Conservation (phyloP, 176 grass and related monocot genomes). For the Hyparrhenia diplandra region DNA sequence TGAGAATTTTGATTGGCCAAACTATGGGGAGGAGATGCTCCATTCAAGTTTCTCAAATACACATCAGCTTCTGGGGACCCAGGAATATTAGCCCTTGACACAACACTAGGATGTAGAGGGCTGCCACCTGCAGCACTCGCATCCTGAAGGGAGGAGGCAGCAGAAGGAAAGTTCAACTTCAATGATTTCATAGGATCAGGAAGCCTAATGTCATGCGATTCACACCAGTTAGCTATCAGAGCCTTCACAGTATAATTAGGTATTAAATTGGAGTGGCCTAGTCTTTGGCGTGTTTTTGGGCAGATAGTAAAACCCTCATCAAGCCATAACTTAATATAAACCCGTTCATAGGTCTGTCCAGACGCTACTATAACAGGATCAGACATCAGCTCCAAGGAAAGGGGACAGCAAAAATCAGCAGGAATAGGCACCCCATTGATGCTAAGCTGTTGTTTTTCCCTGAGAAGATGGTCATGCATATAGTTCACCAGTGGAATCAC, state of each 20-base stretch:
- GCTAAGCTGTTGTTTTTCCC: conserved; percentile 72
- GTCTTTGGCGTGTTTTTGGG: conserved; percentile 84
- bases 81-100: conserved; percentile 37
- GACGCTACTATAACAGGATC: conserved; percentile 98
- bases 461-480: conserved; percentile 70
- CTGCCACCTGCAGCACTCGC: conserved; percentile 32
- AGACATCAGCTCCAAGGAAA: conserved; percentile 92
- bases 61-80: conserved; percentile 56
- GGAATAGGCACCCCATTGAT: conserved; percentile 91
- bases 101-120: conserved; percentile 49
- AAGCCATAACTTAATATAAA: conserved; percentile 91
- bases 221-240: conserved; percentile 99
- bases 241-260: conserved; percentile 99
- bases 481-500: conserved; percentile 61
- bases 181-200: conserved; percentile 87
- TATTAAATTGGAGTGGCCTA: conserved; percentile 94
- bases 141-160: conserved; percentile 44
- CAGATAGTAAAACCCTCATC: conserved; percentile 95
- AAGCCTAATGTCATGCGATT: conserved; percentile 90
- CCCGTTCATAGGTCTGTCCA: conserved; percentile 95
- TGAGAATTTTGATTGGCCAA: conserved; percentile 33
- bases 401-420: conserved; percentile 91
- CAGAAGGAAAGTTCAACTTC: conserved; percentile 70
- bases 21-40: conserved; percentile 42
- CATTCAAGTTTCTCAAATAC: conserved; percentile 45